These are phyloP conservation scores for Dioscorea zingiberensis DNA, from an alignment of 106 monocot genomes.

Conservation along the genomic window DNA sequence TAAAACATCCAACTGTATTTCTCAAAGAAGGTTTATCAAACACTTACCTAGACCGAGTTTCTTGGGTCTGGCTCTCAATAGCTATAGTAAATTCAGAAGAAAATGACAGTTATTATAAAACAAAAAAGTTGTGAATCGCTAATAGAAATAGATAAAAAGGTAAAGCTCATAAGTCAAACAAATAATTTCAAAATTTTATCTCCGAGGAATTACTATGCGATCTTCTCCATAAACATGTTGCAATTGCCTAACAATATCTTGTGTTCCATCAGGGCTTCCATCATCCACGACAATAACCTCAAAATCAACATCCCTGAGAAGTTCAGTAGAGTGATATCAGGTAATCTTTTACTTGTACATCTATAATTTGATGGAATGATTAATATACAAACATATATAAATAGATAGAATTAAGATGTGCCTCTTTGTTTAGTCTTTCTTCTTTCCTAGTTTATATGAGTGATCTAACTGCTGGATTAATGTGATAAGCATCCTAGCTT, in stretches of 20 bases:
- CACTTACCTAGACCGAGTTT: conserved; percentile 92
- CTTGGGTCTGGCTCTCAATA: conserved; percentile 74
- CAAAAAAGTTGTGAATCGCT: not conserved
- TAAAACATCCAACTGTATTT: not conserved
- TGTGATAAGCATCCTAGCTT: no score
- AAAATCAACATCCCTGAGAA: conserved; percentile 73
- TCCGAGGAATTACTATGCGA: conserved; percentile 53
- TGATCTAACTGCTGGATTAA: no score
- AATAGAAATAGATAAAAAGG: conserved; percentile 1
- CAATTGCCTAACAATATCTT: conserved; percentile 89
- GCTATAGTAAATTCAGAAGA: conserved; percentile 20
- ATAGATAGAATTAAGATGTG: not conserved
- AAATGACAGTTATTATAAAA: not conserved
- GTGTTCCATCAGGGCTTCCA: conserved; percentile 99
- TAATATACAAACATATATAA: not conserved
- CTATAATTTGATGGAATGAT: not conserved
- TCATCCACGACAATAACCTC: conserved; percentile 96
- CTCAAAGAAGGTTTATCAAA: not conserved
- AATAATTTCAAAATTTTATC: not conserved
- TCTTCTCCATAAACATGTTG: conserved; percentile 91
- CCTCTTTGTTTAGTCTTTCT: no score
- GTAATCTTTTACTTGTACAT: not conserved
- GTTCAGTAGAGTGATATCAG: not conserved
- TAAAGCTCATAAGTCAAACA: not conserved
- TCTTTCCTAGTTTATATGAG: no score